Conservation (phyloP, 768 basidiomycete genomes). For the Hygrocybe punicea region DNA sequence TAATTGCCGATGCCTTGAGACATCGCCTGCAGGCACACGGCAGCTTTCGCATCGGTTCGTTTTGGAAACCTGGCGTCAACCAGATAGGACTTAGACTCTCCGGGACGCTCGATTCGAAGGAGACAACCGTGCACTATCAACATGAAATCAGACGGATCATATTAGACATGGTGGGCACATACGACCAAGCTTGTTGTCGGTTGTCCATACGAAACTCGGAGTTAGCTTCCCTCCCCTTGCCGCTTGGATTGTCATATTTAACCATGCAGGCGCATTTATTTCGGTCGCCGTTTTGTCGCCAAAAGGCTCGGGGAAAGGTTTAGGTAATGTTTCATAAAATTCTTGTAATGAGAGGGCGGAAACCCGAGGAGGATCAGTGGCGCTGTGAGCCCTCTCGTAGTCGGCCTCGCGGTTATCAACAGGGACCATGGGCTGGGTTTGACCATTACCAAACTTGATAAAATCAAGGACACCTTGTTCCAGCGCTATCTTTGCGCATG, state of each 20-base stretch:
- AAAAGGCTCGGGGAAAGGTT: conserved; percentile 57
- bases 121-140: conserved; percentile 58
- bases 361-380: not conserved
- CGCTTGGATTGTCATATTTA: conserved; percentile 50
- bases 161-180: conserved; percentile 23
- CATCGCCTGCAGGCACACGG: conserved; percentile 63
- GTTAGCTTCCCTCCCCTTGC: conserved; percentile 49
- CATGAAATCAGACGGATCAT: conserved; percentile 4
- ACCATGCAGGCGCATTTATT: conserved; percentile 52
- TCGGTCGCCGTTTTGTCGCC: conserved; percentile 45
- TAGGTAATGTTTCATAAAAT: conserved; percentile 64
- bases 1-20: conserved; percentile 58
- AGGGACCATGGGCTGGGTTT: conserved; percentile 33
- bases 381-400: not conserved
- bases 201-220: conserved; percentile 41
- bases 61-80: conserved; percentile 62
- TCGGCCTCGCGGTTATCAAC: not conserved
- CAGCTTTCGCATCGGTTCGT: conserved; percentile 64
- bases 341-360: conserved; percentile 45
- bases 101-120: conserved; percentile 53
- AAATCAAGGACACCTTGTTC: conserved; percentile 55
- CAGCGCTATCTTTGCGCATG: conserved; percentile 55
- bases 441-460: conserved; percentile 55
- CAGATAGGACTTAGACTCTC: conserved; percentile 52
- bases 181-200: conserved; percentile 44